phyloP scores from a whole-genome alignment of 768 basidiomycete genomes.

The Suillus placidus region DNA sequence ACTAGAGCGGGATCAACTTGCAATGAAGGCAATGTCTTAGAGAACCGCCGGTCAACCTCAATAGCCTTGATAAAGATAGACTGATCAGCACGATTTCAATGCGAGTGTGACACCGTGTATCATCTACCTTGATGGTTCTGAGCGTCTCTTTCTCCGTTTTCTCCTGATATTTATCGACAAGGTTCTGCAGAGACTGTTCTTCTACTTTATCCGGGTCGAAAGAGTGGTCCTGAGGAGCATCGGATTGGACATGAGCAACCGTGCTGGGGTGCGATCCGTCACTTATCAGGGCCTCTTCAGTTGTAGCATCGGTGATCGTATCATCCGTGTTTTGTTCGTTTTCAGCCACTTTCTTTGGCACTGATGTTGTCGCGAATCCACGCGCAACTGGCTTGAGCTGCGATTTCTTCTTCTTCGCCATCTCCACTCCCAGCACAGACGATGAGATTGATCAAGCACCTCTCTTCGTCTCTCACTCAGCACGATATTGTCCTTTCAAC shows the following conservation, averaged over 20 bases:
- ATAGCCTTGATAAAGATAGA: conserved; percentile 53
- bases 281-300: conserved; percentile 4
- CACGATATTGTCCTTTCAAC: background rate
- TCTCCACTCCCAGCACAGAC: conserved; percentile 26
- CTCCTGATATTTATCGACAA: conserved; percentile 85
- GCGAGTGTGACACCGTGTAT: background rate
- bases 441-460: background rate
- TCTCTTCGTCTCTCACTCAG: background rate
- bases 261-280: conserved; percentile 3
- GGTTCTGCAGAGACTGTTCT: conserved; percentile 62
- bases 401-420: conserved; percentile 88
- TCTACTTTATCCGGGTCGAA: conserved; percentile 44
- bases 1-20: conserved; percentile 63
- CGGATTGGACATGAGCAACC: conserved; percentile 12
- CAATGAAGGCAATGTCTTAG: conserved; percentile 61
- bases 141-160: conserved; percentile 86
- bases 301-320: conserved; percentile 9
- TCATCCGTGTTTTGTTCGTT: conserved; percentile 21
- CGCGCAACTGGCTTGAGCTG: conserved; percentile 74
- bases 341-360: conserved; percentile 69
- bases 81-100: background rate
- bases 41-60: conserved; percentile 77
- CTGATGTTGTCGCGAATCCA: conserved; percentile 81
- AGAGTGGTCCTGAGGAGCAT: conserved; percentile 26
- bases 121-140: conserved; percentile 55